A percentile compares a stretch with the other conserved stretches of the same genome.
Conservation (phyloP, 352 stramenopile species). For the Phytophthora pini region DNA sequence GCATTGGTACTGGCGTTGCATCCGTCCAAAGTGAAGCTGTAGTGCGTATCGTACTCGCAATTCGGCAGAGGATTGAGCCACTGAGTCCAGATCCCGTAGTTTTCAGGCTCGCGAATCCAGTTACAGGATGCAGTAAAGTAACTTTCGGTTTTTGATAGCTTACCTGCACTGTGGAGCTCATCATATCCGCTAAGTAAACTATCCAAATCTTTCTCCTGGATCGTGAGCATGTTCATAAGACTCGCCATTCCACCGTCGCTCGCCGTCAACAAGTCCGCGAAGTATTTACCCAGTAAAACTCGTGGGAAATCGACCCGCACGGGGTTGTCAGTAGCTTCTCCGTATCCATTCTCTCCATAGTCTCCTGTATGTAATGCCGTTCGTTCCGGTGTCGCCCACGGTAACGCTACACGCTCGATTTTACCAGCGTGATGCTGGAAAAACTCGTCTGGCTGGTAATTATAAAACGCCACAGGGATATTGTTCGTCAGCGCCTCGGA, state of each 20-base stretch:
- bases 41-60: constrained; percentile 42
- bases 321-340: constrained; percentile 47
- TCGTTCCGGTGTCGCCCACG: constrained; percentile 33
- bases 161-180: constrained; percentile 1
- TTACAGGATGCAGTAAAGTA: constrained; percentile 47
- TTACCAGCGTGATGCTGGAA: constrained; percentile 31
- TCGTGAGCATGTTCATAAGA: constrained; percentile 28
- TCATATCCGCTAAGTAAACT: constrained; percentile 25
- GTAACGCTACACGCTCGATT: constrained; percentile 49
- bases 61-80: constrained; percentile 48
- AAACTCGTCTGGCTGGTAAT: constrained; percentile 59
- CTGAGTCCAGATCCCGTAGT: constrained; percentile 44
- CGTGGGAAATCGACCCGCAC: constrained; percentile 51
- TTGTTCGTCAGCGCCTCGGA: constrained; percentile 36
- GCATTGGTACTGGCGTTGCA: constrained; percentile 26
- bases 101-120: constrained; percentile 47
- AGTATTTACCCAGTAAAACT: constrained; percentile 46
- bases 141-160: constrained; percentile 24
- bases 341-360: constrained; percentile 62
- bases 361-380: constrained; percentile 30
- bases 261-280: constrained; percentile 19
- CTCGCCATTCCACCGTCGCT: constrained; percentile 24
- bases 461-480: constrained; percentile 50
- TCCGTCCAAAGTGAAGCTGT: constrained; percentile 36
- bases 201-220: constrained; percentile 29